Conservation (phyloP, 257 asterid species). For the Ajuga chamaepitys region DNA sequence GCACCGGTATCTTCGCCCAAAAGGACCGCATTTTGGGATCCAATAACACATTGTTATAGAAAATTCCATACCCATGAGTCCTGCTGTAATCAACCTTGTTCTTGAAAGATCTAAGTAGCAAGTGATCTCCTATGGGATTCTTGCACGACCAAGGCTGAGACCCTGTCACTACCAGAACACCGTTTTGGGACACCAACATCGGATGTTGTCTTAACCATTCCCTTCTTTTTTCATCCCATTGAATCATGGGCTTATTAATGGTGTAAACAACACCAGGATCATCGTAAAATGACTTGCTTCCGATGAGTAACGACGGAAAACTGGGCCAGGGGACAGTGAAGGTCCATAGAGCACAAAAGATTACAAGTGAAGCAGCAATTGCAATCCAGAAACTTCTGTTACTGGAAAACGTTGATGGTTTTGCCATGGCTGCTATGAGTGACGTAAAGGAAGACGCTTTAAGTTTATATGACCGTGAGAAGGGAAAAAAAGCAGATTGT, state of each 20-base stretch:
- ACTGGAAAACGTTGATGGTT: slow-evolving; percentile 19
- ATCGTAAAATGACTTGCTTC: slow-evolving; percentile 40
- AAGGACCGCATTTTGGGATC: slow-evolving; percentile 49
- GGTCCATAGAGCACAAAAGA: slow-evolving; percentile 34
- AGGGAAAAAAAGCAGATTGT: neutral
- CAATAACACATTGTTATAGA: slow-evolving; percentile 47
- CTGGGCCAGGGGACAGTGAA: slow-evolving; percentile 31
- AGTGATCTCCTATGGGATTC: slow-evolving; percentile 53
- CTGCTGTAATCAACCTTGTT: slow-evolving; percentile 77
- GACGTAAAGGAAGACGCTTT: neutral
- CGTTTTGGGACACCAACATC: slow-evolving; percentile 13
- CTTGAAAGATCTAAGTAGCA: slow-evolving; percentile 54
- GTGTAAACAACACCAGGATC: slow-evolving; percentile 49
- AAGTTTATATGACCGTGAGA: neutral
- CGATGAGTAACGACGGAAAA: slow-evolving; percentile 24
- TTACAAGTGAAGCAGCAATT: slow-evolving; percentile 11
- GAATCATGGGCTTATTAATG: slow-evolving; percentile 37
- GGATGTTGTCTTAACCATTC: slow-evolving; percentile 56
- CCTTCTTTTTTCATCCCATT: slow-evolving; percentile 61
- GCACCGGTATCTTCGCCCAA: slow-evolving; percentile 67
- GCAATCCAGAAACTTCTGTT: slow-evolving; percentile 22
- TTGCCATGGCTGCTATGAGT: neutral
- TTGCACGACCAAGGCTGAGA: slow-evolving; percentile 67
- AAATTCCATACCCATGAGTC: slow-evolving; percentile 49
- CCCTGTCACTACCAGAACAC: slow-evolving; percentile 60